Percentiles rank a stretch among this genome's conserved stretches.
These are phyloP conservation scores for Bruguiera sexangula DNA, from an alignment of 345 rosid genomes.

Conservation along the genomic window DNA sequence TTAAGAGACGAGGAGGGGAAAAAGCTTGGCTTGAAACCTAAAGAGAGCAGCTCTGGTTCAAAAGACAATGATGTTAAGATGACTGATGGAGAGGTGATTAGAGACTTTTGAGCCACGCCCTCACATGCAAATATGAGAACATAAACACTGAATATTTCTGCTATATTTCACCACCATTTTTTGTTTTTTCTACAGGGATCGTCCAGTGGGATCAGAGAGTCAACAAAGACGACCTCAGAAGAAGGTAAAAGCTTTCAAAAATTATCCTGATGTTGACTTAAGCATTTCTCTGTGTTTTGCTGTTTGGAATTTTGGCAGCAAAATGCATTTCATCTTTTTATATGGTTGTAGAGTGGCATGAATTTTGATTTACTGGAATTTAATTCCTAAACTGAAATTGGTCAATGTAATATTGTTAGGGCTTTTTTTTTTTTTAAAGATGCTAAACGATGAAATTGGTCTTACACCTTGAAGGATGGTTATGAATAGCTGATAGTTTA, in stretches of 20 bases:
- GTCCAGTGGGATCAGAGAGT: slow-evolving; percentile 55
- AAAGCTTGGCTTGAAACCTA: slow-evolving; percentile 66
- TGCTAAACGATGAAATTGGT: background rate
- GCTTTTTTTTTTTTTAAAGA: background rate
- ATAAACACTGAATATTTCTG: slow-evolving; percentile 1
- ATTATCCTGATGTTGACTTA: background rate
- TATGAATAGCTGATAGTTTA: background rate
- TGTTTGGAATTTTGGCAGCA: too few species aligned
- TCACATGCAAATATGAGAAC: background rate
- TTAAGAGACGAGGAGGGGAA: slow-evolving; percentile 89
- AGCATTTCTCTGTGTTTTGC: background rate
- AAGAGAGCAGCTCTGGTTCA: slow-evolving; percentile 48
- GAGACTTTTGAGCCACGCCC: background rate
- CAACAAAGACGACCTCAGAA: slow-evolving; percentile 45
- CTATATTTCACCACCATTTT: background rate
- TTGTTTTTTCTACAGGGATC: slow-evolving; percentile 49
- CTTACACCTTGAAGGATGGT: background rate
- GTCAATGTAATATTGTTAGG: too few species aligned
- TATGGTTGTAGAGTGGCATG: too few species aligned
- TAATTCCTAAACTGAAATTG: too few species aligned
- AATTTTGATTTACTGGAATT: too few species aligned
- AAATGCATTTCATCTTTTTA: too few species aligned
- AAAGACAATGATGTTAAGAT: slow-evolving; percentile 71
- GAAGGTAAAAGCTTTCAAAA: slow-evolving; percentile 48
- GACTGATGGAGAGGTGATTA: slow-evolving; percentile 70